phyloP scores from a whole-genome alignment of 164 flowering plant genomes.

The Annona cherimola region DNA sequence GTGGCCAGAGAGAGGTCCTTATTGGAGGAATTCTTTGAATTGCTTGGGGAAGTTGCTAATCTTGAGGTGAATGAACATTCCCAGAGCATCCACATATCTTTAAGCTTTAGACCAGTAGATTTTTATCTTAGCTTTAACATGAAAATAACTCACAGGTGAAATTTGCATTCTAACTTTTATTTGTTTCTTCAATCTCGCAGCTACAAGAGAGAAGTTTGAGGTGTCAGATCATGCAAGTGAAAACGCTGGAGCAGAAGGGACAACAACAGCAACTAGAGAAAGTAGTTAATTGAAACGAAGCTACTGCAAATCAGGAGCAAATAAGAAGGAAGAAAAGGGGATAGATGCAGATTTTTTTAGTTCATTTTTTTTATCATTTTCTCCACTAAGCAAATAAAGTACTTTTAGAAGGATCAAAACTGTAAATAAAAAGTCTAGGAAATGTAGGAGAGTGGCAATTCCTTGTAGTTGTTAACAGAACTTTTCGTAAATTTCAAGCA shows the following conservation, averaged over 20 bases:
- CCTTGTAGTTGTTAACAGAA: neutral
- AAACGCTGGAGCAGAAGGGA: slow-evolving; percentile 15
- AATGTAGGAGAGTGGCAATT: neutral
- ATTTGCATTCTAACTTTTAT: neutral
- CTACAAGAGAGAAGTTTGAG: slow-evolving; percentile 48
- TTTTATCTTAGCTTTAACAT: neutral
- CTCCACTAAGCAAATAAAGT: no score
- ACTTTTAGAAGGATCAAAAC: neutral
- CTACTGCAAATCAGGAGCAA: neutral
- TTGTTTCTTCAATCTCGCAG: slow-evolving; percentile 24
- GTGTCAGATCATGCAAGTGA: slow-evolving; percentile 35
- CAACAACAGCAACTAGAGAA: slow-evolving; percentile 1
- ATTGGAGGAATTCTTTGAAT: slow-evolving; percentile 52
- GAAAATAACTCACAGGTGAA: neutral
- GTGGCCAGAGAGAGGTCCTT: slow-evolving; percentile 50
- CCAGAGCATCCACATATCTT: no score
- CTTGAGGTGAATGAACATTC: slow-evolving; percentile 37
- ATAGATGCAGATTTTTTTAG: no score
- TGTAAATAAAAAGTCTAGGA: neutral
- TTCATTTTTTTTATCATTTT: no score
- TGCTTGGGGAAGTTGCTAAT: slow-evolving; percentile 30
- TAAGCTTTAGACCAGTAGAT: no score
- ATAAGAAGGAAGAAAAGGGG: no score
- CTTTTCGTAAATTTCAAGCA: neutral
- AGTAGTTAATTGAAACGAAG: neutral